phyloP scores from a whole-genome alignment of 1,139 yeast genomes.

The Hanseniaspora gamundiae region DNA sequence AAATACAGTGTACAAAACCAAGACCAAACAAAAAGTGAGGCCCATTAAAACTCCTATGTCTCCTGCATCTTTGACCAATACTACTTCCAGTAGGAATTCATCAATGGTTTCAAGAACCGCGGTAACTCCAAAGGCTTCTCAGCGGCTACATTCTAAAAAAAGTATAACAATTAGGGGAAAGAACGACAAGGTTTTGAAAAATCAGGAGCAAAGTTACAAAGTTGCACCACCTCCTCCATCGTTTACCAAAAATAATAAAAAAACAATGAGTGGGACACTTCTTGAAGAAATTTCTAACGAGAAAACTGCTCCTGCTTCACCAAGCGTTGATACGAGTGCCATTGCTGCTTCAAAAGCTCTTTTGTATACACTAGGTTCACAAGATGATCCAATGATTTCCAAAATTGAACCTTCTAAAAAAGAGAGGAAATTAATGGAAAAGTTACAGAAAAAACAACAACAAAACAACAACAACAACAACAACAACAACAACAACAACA shows the following conservation, averaged over 20 bases:
- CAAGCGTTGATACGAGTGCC: background rate
- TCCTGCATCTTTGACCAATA: background rate
- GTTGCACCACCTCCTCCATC: too few species aligned
- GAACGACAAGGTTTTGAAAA: background rate
- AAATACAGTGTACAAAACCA: too few species aligned
- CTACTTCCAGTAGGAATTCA: background rate
- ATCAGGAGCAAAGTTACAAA: background rate
- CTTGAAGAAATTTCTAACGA: too few species aligned
- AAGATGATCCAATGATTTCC: background rate
- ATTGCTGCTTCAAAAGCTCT: background rate
- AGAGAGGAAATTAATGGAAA: background rate
- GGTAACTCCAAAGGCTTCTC: background rate
- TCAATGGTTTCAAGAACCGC: background rate
- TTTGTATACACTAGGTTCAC: background rate
- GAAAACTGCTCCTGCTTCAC: too few species aligned
- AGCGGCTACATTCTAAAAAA: background rate
- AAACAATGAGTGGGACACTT: background rate
- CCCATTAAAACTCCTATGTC: too few species aligned
- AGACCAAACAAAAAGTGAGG: too few species aligned
- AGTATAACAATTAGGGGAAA: background rate
- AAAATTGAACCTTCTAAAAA: background rate
- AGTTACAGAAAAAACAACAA: too few species aligned
- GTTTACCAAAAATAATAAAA: background rate
- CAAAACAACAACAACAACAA: too few species aligned
- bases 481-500: too few species aligned